Conservation (phyloP, 169 alveolate genomes). For the Perkinsus marinus region DNA sequence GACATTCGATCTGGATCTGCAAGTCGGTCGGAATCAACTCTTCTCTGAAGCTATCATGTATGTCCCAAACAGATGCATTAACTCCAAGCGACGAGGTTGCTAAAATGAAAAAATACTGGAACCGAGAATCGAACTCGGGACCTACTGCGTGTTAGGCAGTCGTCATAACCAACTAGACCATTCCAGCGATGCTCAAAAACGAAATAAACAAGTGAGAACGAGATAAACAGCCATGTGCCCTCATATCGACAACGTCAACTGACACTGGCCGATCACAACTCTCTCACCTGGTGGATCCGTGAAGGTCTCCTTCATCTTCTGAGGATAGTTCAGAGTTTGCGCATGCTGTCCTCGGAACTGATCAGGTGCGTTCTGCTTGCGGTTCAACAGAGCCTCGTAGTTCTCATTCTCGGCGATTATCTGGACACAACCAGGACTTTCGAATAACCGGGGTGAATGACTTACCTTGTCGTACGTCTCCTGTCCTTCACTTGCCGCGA, state of each 20-base stretch:
- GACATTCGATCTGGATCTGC: background rate
- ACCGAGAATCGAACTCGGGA: background rate
- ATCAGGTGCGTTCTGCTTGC: constrained; percentile 1
- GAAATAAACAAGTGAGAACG: background rate
- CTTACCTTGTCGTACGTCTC: background rate
- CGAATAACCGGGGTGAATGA: background rate
- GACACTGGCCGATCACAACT: too few species aligned
- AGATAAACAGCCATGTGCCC: background rate
- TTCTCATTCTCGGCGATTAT: background rate
- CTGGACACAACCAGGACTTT: background rate
- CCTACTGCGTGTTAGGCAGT: background rate
- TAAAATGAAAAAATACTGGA: background rate
- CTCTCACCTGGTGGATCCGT: background rate
- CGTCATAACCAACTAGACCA: background rate
- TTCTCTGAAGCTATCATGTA: background rate
- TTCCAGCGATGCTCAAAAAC: background rate
- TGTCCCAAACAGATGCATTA: constrained; percentile 3
- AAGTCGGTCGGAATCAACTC: background rate
- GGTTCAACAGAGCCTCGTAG: background rate
- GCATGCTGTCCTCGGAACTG: constrained; percentile 4
- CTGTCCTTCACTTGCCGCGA: background rate
- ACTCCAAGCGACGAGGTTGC: background rate
- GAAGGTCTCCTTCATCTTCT: constrained; percentile 4
- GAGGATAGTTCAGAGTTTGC: background rate
- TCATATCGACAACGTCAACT: background rate